Evolutionary conservation across 148 eudicot genomes (phyloP).

Genomic region (Pharnaceum exiguum): DNA sequence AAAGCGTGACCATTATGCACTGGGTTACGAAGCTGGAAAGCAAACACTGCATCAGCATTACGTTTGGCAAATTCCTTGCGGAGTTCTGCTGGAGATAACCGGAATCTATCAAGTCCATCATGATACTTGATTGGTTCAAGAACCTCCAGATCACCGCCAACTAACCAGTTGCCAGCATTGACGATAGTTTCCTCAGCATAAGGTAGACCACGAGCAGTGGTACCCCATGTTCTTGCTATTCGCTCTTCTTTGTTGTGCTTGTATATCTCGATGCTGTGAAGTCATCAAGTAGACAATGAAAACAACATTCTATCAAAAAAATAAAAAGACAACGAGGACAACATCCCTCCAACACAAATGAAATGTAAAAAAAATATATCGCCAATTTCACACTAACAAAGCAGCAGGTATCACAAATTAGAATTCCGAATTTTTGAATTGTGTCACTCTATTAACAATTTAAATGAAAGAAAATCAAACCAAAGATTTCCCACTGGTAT

Average conservation of each 20-base stretch:
- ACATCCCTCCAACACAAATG: background rate
- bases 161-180: slow-evolving; percentile 75
- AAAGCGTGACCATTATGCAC: slow-evolving; percentile 95
- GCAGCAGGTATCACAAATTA: too few species aligned
- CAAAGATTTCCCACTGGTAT: too few species aligned
- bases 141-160: slow-evolving; percentile 88
- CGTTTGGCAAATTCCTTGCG: slow-evolving; percentile 67
- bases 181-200: slow-evolving; percentile 76
- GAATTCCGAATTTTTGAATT: too few species aligned
- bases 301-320: background rate
- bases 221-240: slow-evolving; percentile 91
- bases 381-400: too few species aligned
- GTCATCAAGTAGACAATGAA: background rate
- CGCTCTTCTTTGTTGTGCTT: slow-evolving; percentile 96
- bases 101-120: slow-evolving; percentile 75
- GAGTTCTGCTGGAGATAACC: slow-evolving; percentile 71
- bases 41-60: slow-evolving; percentile 88
- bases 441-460: too few species aligned
- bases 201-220: slow-evolving; percentile 86
- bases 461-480: too few species aligned
- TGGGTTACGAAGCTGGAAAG: slow-evolving; percentile 94
- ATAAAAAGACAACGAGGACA: background rate
- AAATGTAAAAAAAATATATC: background rate
- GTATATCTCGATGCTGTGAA: slow-evolving; percentile 78
- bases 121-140: slow-evolving; percentile 70